These are phyloP conservation scores for Aureobasidium zeae DNA, from an alignment of 2,329 filamentous ascomycete genomes.

Conservation along the genomic window DNA sequence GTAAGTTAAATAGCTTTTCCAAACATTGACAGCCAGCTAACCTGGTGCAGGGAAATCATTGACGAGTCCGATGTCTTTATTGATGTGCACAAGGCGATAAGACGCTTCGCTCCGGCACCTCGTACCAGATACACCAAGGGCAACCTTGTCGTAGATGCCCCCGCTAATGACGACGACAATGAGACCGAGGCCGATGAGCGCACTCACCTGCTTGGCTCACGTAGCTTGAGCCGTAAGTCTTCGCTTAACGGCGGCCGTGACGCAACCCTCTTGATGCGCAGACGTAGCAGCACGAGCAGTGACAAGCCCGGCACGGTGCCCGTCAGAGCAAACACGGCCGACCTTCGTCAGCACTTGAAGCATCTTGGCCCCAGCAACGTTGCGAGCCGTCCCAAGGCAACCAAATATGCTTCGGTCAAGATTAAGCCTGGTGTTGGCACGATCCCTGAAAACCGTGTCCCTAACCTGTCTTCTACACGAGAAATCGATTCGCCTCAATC, in stretches of 20 bases:
- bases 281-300: conserved; percentile 36
- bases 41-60: conserved; percentile 69
- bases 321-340: conserved; percentile 44
- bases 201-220: conserved; percentile 6
- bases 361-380: conserved; percentile 57
- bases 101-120: conserved; percentile 76
- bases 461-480: conserved; percentile 1
- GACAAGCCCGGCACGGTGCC: conserved; percentile 21
- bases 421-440: conserved; percentile 50
- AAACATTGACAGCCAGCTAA: not conserved
- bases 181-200: conserved; percentile 20
- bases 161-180: conserved; percentile 19
- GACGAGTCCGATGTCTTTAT: conserved; percentile 98
- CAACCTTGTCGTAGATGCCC: conserved; percentile 17
- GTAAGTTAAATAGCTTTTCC: conserved; percentile 44
- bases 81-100: conserved; percentile 95
- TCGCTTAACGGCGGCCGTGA: conserved; percentile 17
- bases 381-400: conserved; percentile 50
- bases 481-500: conserved; percentile 7
- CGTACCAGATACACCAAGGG: conserved; percentile 43
- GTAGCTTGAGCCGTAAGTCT: conserved; percentile 7
- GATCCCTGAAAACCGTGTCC: conserved; percentile 30
- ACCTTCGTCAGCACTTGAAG: conserved; percentile 51
- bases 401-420: conserved; percentile 54
- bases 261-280: conserved; percentile 37